These are phyloP conservation scores for Termitomyces sp. DNA, from an alignment of 768 basidiomycete genomes.

Conservation along the genomic window DNA sequence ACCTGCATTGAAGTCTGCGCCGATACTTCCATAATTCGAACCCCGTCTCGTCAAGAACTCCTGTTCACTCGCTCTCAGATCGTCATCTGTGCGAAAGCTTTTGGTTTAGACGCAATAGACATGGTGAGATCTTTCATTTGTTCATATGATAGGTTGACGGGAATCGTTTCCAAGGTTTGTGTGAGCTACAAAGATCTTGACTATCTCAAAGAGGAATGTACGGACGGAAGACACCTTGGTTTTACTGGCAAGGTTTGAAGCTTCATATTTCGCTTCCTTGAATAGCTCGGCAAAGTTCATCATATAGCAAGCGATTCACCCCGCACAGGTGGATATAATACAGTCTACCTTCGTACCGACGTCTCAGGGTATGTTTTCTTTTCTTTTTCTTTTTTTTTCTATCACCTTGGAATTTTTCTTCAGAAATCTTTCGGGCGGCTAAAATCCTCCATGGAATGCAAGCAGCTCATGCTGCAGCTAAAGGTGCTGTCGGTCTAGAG, in stretches of 20 bases:
- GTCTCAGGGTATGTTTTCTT: slow-evolving; percentile 43
- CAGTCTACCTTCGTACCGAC: slow-evolving; percentile 79
- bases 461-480: slow-evolving; percentile 42
- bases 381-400: neutral
- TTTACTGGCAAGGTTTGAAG: slow-evolving; percentile 78
- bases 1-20: slow-evolving; percentile 67
- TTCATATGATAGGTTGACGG: neutral
- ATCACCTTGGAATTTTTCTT: neutral
- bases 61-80: slow-evolving; percentile 81
- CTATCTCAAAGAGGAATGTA: slow-evolving; percentile 66
- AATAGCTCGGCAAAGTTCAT: neutral
- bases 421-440: slow-evolving; percentile 71
- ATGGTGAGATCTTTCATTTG: slow-evolving; percentile 49
- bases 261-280: neutral
- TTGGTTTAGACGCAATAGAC: slow-evolving; percentile 81
- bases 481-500: slow-evolving; percentile 74
- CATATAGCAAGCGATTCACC: slow-evolving; percentile 89
- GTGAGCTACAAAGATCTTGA: slow-evolving; percentile 77
- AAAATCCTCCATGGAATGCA: slow-evolving; percentile 68
- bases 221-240: slow-evolving; percentile 76
- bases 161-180: slow-evolving; percentile 54
- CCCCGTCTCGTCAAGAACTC: slow-evolving; percentile 68
- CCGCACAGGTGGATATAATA: slow-evolving; percentile 72
- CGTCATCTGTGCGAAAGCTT: slow-evolving; percentile 79
- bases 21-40: slow-evolving; percentile 77